Percentiles rank a stretch among this genome's conserved stretches.
phyloP scores from a whole-genome alignment of 2,329 filamentous ascomycete species.

The Ascochyta clinopodiicola region DNA sequence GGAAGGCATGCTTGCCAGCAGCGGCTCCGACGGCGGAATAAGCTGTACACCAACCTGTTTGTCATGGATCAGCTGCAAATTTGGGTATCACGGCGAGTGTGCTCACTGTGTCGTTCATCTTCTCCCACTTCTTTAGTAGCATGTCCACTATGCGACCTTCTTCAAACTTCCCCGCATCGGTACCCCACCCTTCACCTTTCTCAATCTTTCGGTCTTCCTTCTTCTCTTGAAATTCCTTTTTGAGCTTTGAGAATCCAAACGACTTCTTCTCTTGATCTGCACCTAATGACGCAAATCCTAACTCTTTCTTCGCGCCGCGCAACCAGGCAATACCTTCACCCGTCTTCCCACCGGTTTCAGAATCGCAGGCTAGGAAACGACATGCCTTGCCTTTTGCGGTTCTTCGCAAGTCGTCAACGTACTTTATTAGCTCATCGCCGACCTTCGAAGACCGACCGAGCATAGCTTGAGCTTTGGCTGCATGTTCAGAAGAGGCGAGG shows the following conservation, averaged over 20 bases:
- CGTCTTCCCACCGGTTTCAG: conserved; percentile 80
- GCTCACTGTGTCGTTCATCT: conserved; percentile 88
- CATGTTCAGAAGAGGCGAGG: conserved; percentile 86
- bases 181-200: conserved; percentile 74
- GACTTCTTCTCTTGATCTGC: conserved; percentile 53
- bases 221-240: conserved; percentile 77
- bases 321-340: conserved; percentile 90
- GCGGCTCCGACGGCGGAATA: conserved; percentile 73
- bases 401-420: conserved; percentile 75
- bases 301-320: conserved; percentile 74
- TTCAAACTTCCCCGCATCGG: conserved; percentile 83
- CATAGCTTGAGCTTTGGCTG: conserved; percentile 70
- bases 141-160: conserved; percentile 86
- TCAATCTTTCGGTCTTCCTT: conserved; percentile 81
- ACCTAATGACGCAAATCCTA: conserved; percentile 65
- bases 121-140: conserved; percentile 87
- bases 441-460: conserved; percentile 57
- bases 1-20: conserved; percentile 82
- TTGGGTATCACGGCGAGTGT: neutral
- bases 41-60: conserved; percentile 77
- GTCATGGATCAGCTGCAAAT: conserved; percentile 6
- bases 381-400: conserved; percentile 85
- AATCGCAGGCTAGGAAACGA: conserved; percentile 88
- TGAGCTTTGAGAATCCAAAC: conserved; percentile 68
- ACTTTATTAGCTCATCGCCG: conserved; percentile 71